Evolutionary conservation across 2,329 filamentous ascomycete species (phyloP).

Genomic region (Aspergillus intermedius): DNA sequence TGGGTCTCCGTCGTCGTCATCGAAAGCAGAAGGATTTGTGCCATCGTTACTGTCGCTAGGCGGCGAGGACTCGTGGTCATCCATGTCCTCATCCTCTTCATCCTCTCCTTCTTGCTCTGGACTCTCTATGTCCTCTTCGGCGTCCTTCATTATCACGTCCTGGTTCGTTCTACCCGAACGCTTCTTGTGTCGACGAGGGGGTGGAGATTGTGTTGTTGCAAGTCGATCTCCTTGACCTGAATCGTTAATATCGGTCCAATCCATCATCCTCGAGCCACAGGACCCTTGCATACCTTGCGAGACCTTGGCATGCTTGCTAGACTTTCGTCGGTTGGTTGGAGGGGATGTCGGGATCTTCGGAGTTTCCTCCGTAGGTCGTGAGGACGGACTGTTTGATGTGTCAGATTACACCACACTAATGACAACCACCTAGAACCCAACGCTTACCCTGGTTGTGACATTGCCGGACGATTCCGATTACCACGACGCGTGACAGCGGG

Average conservation of each 20-base stretch:
- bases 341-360: constrained; percentile 51
- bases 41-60: constrained; percentile 62
- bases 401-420: constrained; percentile 2
- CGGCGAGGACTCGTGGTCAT: constrained; percentile 38
- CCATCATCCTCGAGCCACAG: neutral
- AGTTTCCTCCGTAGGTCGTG: constrained; percentile 58
- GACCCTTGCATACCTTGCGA: constrained; percentile 41
- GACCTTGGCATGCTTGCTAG: constrained; percentile 63
- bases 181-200: constrained; percentile 48
- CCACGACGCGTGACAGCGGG: constrained; percentile 39
- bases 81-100: constrained; percentile 27
- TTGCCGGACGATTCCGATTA: constrained; percentile 29
- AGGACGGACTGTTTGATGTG: constrained; percentile 48
- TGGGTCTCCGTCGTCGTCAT: constrained; percentile 55
- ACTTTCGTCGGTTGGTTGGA: constrained; percentile 64
- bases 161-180: constrained; percentile 50
- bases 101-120: constrained; percentile 42
- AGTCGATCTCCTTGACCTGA: constrained; percentile 24
- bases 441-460: constrained; percentile 39
- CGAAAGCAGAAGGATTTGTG: constrained; percentile 45
- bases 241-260: constrained; percentile 3
- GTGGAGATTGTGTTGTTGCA: constrained; percentile 27
- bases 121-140: constrained; percentile 48
- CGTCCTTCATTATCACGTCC: constrained; percentile 66
- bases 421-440: constrained; percentile 8